A percentile compares a stretch with the other conserved stretches of the same genome.
Conservation (phyloP, 2,329 filamentous ascomycete species). For the Pseudocercospora ulei region DNA sequence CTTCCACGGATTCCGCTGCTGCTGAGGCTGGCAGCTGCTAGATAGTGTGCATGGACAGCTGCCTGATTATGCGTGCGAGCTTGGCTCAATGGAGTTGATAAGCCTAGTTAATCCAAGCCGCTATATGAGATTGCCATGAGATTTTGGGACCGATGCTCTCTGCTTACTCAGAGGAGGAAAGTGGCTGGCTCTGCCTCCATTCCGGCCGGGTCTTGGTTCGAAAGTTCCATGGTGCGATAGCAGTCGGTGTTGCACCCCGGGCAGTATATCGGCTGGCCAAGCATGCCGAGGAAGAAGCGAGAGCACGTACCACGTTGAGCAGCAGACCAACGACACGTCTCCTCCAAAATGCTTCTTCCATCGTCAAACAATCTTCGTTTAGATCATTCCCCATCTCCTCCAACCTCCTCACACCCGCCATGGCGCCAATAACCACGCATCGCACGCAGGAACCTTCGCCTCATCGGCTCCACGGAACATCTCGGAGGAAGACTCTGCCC, state of each 20-base stretch:
- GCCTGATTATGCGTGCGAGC: slow-evolving; percentile 7
- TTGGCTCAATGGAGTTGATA: slow-evolving; percentile 11
- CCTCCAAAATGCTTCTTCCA: slow-evolving; percentile 9
- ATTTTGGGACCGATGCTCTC: too few relatives aligned
- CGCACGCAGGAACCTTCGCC: slow-evolving; percentile 28
- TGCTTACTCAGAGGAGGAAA: too few relatives aligned
- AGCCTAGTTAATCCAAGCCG: slow-evolving; percentile 18
- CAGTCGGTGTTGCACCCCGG: too few relatives aligned
- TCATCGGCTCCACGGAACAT: slow-evolving; percentile 36
- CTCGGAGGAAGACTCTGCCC: slow-evolving; percentile 44
- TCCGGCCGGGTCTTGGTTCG: too few relatives aligned
- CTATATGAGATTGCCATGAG: slow-evolving; percentile 5
- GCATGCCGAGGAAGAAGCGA: slow-evolving; percentile 8
- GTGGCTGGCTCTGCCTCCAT: too few relatives aligned
- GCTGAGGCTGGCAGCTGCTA: background rate
- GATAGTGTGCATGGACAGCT: background rate
- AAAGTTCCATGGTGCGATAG: too few relatives aligned
- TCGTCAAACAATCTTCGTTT: slow-evolving; percentile 11
- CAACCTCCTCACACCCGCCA: slow-evolving; percentile 1
- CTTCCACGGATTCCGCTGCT: slow-evolving; percentile 1
- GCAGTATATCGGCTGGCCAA: slow-evolving; percentile 6
- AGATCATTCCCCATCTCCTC: background rate
- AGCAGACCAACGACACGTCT: slow-evolving; percentile 6
- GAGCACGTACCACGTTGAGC: slow-evolving; percentile 6
- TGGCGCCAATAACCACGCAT: slow-evolving; percentile 10